Conservation (phyloP, 768 basidiomycete genomes). For the Rubroboletus satanas region DNA sequence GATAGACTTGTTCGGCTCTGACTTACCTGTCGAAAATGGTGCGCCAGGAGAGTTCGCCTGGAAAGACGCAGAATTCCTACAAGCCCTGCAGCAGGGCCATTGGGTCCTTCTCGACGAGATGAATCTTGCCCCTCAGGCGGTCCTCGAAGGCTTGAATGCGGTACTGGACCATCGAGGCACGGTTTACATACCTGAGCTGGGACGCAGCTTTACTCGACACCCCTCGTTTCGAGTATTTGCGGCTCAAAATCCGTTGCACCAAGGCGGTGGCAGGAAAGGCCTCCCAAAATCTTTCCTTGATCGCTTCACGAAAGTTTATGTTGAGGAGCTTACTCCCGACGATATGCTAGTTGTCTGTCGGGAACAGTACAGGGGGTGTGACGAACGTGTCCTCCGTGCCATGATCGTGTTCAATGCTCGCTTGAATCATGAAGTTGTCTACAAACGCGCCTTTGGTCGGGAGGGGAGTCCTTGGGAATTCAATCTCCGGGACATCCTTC, state of each 20-base stretch:
- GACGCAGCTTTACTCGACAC: slow-evolving; percentile 82
- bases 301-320: slow-evolving; percentile 96
- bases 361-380: slow-evolving; percentile 63
- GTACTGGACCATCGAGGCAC: slow-evolving; percentile 93
- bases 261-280: slow-evolving; percentile 96
- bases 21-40: slow-evolving; percentile 92
- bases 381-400: slow-evolving; percentile 47
- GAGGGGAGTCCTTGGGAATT: slow-evolving; percentile 96
- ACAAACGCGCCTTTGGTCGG: slow-evolving; percentile 63
- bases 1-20: slow-evolving; percentile 93
- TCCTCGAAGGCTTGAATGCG: slow-evolving; percentile 95
- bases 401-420: slow-evolving; percentile 84
- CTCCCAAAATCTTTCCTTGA: slow-evolving; percentile 97
- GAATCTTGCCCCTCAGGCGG: slow-evolving; percentile 96
- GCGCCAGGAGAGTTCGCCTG: slow-evolving; percentile 90
- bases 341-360: slow-evolving; percentile 80
- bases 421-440: slow-evolving; percentile 63
- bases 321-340: slow-evolving; percentile 73
- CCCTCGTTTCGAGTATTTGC: slow-evolving; percentile 97
- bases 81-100: slow-evolving; percentile 88
- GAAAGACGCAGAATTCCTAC: slow-evolving; percentile 95
- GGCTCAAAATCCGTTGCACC: slow-evolving; percentile 92
- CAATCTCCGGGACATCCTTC: slow-evolving; percentile 89
- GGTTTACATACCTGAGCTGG: slow-evolving; percentile 93
- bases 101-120: slow-evolving; percentile 99